Evolutionary conservation across 495 filamentous ascomycete genomes (phyloP).

Genomic region (Penicillium angulare): DNA sequence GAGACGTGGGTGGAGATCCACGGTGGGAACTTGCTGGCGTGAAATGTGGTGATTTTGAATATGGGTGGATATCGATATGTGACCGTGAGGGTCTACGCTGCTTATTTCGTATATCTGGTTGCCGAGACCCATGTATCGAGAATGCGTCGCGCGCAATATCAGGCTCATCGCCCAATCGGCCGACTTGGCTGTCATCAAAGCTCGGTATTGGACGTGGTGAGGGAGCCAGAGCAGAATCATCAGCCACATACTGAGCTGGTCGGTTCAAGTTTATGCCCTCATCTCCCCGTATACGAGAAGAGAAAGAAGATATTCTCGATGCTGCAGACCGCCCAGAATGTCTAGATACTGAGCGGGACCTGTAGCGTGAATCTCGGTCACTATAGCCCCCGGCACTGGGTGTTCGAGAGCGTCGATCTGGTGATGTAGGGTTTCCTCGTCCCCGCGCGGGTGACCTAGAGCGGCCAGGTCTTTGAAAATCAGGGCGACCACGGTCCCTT

Average conservation of each 20-base stretch:
- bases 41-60: slow-evolving; percentile 58
- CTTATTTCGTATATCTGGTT: slow-evolving; percentile 29
- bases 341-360: slow-evolving; percentile 32
- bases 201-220: slow-evolving; percentile 41
- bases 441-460: slow-evolving; percentile 36
- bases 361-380: slow-evolving; percentile 31
- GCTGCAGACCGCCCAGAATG: slow-evolving; percentile 32
- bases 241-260: slow-evolving; percentile 24
- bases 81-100: slow-evolving; percentile 32
- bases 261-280: slow-evolving; percentile 32
- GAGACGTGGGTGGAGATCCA: slow-evolving; percentile 68
- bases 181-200: slow-evolving; percentile 31
- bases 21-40: slow-evolving; percentile 60
- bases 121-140: slow-evolving; percentile 35
- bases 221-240: slow-evolving; percentile 29
- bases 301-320: slow-evolving; percentile 33
- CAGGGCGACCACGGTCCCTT: slow-evolving; percentile 26
- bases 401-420: slow-evolving; percentile 29
- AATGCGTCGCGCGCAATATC: slow-evolving; percentile 37
- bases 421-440: slow-evolving; percentile 25
- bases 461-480: slow-evolving; percentile 20
- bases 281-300: slow-evolving; percentile 23
- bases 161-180: slow-evolving; percentile 22
- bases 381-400: slow-evolving; percentile 27
- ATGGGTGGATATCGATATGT: slow-evolving; percentile 46